Evolutionary conservation across 2,329 filamentous ascomycete genomes (phyloP), one percentile per base, ranked within the genome.

Genomic region (Fusarium continuum): DNA sequence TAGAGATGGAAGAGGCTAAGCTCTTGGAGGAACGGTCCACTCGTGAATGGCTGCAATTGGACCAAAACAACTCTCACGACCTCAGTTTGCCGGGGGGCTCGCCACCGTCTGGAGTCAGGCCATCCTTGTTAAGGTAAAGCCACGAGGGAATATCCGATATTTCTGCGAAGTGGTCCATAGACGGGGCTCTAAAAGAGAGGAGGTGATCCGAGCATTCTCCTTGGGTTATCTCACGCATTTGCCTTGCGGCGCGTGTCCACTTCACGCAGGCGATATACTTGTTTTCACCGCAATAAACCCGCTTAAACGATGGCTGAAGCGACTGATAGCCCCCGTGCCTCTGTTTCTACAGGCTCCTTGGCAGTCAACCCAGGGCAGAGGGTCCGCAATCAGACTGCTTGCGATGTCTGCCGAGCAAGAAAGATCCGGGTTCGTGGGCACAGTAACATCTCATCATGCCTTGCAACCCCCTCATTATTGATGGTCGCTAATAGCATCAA

Each of bases 161-260:
- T 70, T 69, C 60, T 56, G 68, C 68, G 68, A 45, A 40, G 16
- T 22, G 16, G 17, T 16, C 11, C 39, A 59, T 49, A 43, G 46
- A 25, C 23, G 8, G 16, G 19, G 7, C 7, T 40, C 20, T 41
- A 26, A 54, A 35, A 29, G 25, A 17, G 22, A 56, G 26, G 4
- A 47, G 26, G 9, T 54, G 31, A 56, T 66, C 65, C 65, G 66
- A 69, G 16, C 19, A 67, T 69, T 69, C 63, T 69, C 66, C 66
- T 69, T 36, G 41, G 54, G 47, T 9, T 19, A 32, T 52, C 7
- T 38, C 19, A 10, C 5, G 23, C 17, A 7, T 4, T 28, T 13
- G 8, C 32, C 2, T 8, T 13, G 4, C 13, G 25, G 7, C 8
- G 8, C 9, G 2, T 9, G 5, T 23, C 8, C 9, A 23, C 19